These are phyloP conservation scores for Phytophthora chlamydospora DNA, from an alignment of 352 stramenopile genomes.

Conservation along the genomic window DNA sequence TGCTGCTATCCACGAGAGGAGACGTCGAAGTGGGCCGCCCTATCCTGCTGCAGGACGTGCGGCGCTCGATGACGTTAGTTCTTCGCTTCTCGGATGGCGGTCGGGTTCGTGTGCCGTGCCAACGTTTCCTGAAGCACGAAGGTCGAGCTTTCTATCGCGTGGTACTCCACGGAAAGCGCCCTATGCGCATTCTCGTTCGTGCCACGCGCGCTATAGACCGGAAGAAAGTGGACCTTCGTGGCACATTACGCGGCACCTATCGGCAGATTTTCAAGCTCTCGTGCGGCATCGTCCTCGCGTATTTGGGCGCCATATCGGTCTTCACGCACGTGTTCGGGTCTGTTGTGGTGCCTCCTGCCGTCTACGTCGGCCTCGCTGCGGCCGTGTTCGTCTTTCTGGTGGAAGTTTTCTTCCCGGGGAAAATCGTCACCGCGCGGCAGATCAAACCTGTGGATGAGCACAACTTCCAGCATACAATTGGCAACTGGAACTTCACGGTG, in stretches of 20 bases:
- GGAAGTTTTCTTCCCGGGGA: slow-evolving; percentile 60
- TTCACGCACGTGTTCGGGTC: slow-evolving; percentile 59
- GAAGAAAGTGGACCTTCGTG: slow-evolving; percentile 44
- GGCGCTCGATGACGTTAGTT: slow-evolving; percentile 51
- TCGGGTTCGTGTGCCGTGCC: slow-evolving; percentile 49
- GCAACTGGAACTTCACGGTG: slow-evolving; percentile 71
- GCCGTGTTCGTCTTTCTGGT: slow-evolving; percentile 59
- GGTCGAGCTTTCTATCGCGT: slow-evolving; percentile 60
- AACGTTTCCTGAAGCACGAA: slow-evolving; percentile 49
- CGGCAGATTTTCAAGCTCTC: slow-evolving; percentile 71
- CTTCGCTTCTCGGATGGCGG: slow-evolving; percentile 69
- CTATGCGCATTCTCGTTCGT: slow-evolving; percentile 60
- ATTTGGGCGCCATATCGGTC: slow-evolving; percentile 50
- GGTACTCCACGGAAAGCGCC: slow-evolving; percentile 56
- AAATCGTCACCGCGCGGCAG: slow-evolving; percentile 50
- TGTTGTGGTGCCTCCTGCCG: slow-evolving; percentile 55
- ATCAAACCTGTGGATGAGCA: slow-evolving; percentile 13
- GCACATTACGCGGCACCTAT: slow-evolving; percentile 64
- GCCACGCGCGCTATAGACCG: slow-evolving; percentile 26
- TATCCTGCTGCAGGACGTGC: slow-evolving; percentile 50
- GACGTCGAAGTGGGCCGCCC: slow-evolving; percentile 45
- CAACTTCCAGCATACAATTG: slow-evolving; percentile 23
- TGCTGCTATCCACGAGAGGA: slow-evolving; percentile 29
- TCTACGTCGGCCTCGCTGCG: slow-evolving; percentile 53
- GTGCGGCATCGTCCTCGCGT: slow-evolving; percentile 59